These are phyloP conservation scores for Populus tremula DNA, from an alignment of 345 rosid species.

Conservation along the genomic window DNA sequence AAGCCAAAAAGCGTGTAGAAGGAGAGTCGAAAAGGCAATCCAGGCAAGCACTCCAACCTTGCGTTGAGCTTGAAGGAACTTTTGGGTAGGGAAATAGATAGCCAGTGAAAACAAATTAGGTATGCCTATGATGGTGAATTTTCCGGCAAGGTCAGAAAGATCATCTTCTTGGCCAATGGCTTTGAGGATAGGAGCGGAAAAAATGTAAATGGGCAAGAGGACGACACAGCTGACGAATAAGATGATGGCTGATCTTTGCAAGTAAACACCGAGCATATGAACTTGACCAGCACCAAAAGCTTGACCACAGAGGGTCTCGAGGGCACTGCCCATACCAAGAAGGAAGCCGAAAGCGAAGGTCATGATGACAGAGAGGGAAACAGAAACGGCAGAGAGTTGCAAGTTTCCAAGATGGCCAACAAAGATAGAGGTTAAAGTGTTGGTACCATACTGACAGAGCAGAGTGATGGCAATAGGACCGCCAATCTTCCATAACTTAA, in stretches of 20 bases:
- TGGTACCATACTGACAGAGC: not conserved
- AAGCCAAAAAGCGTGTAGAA: slow-evolving; percentile 40
- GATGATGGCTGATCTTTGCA: slow-evolving; percentile 84
- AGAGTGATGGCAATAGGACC: not conserved
- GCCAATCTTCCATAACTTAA: not conserved
- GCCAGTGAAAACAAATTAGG: slow-evolving; percentile 19
- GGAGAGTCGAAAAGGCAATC: slow-evolving; percentile 47
- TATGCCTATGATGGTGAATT: slow-evolving; percentile 44
- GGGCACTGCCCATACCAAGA: slow-evolving; percentile 96
- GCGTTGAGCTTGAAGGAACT: slow-evolving; percentile 84
- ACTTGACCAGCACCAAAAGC: slow-evolving; percentile 86
- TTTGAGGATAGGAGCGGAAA: slow-evolving; percentile 59
- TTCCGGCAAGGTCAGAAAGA: slow-evolving; percentile 57
- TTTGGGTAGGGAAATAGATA: slow-evolving; percentile 55
- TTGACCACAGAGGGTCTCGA: slow-evolving; percentile 88
- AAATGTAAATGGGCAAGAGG: slow-evolving; percentile 58
- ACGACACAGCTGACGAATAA: slow-evolving; percentile 36
- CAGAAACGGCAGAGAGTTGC: not conserved
- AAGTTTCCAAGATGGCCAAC: not conserved
- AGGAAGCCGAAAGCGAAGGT: not conserved
- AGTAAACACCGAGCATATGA: slow-evolving; percentile 65
- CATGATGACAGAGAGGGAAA: not conserved
- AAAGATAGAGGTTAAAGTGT: not conserved
- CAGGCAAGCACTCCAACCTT: slow-evolving; percentile 54
- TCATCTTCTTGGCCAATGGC: slow-evolving; percentile 55